phyloP scores from a whole-genome alignment of 2,329 filamentous ascomycete species.

The Lecanosticta acicola region DNA sequence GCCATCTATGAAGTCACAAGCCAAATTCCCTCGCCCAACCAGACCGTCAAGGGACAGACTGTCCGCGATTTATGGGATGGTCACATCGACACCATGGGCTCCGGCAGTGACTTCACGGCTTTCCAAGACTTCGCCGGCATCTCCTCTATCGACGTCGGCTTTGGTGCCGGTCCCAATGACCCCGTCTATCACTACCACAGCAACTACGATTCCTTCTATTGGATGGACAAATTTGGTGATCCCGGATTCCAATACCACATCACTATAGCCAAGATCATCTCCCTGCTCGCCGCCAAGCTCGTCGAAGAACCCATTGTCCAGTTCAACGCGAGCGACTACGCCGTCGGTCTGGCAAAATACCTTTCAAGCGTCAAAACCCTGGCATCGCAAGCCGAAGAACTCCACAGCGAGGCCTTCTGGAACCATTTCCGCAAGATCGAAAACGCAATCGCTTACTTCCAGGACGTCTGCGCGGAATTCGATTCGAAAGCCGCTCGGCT shows the following conservation, averaged over 20 bases:
- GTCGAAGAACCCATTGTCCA: conserved; percentile 44
- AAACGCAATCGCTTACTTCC: conserved; percentile 45
- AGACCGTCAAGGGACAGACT: conserved; percentile 63
- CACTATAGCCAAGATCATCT: conserved; percentile 44
- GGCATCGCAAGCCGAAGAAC: conserved; percentile 19
- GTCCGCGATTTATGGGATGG: conserved; percentile 58
- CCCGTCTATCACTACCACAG: conserved; percentile 71
- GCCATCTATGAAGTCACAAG: conserved; percentile 62
- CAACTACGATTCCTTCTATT: conserved; percentile 78
- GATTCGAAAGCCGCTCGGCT: conserved; percentile 45
- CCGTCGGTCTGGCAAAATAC: conserved; percentile 38
- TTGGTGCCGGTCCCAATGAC: conserved; percentile 31
- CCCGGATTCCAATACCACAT: conserved; percentile 54
- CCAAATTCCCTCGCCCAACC: conserved; percentile 61
- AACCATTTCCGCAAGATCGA: conserved; percentile 43
- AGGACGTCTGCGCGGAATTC: conserved; percentile 45
- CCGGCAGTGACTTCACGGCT: conserved; percentile 48
- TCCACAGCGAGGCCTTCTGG: conserved; percentile 29
- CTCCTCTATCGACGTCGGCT: conserved; percentile 45
- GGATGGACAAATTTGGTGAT: conserved; percentile 78
- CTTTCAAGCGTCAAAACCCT: conserved; percentile 38
- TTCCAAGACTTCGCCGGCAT: conserved; percentile 51
- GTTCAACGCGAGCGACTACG: conserved; percentile 46
- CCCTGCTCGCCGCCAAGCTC: conserved; percentile 42
- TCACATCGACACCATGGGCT: conserved; percentile 51